These are phyloP conservation scores for Neofusicoccum parvum DNA, from an alignment of 2,329 filamentous ascomycete species.

Conservation along the genomic window DNA sequence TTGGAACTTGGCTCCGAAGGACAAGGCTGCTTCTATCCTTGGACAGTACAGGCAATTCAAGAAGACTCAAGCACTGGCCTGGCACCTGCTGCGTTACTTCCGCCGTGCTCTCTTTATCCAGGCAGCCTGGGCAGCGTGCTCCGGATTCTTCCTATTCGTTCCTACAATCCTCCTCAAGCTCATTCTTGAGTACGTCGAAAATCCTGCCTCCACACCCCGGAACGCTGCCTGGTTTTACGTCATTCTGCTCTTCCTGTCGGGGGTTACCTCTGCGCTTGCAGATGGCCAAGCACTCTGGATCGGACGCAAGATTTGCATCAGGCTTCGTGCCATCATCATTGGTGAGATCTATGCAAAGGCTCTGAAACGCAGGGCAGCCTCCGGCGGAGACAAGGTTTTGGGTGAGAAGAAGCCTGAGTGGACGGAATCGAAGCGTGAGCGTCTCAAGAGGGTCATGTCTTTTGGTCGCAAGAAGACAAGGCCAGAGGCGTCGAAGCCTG, in stretches of 20 bases:
- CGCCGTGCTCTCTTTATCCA: slow-evolving; percentile 74
- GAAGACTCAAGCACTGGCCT: slow-evolving; percentile 76
- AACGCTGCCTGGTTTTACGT: slow-evolving; percentile 98
- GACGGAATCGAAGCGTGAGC: slow-evolving; percentile 43
- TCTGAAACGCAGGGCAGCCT: slow-evolving; percentile 83
- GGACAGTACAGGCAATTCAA: slow-evolving; percentile 82
- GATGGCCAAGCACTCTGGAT: slow-evolving; percentile 91
- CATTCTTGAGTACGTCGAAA: slow-evolving; percentile 92
- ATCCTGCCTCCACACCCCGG: slow-evolving; percentile 70
- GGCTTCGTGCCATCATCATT: slow-evolving; percentile 89
- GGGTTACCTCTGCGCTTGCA: slow-evolving; percentile 76
- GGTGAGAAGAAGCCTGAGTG: slow-evolving; percentile 57
- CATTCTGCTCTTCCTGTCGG: slow-evolving; percentile 81
- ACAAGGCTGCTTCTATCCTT: slow-evolving; percentile 82
- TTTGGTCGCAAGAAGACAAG: slow-evolving; percentile 61
- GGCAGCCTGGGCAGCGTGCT: slow-evolving; percentile 75
- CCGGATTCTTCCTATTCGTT: slow-evolving; percentile 83
- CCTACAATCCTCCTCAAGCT: slow-evolving; percentile 88
- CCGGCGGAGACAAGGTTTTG: slow-evolving; percentile 71
- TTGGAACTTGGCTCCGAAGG: slow-evolving; percentile 86
- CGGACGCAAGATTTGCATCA: slow-evolving; percentile 90
- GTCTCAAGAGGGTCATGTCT: slow-evolving; percentile 51
- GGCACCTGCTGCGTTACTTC: slow-evolving; percentile 85
- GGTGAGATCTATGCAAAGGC: slow-evolving; percentile 98
- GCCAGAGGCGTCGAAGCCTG: slow-evolving; percentile 49